Percentiles rank a stretch among this genome's conserved stretches.
Evolutionary conservation across 2,329 filamentous ascomycete genomes (phyloP).

Genomic region (Colletotrichum sp.): DNA sequence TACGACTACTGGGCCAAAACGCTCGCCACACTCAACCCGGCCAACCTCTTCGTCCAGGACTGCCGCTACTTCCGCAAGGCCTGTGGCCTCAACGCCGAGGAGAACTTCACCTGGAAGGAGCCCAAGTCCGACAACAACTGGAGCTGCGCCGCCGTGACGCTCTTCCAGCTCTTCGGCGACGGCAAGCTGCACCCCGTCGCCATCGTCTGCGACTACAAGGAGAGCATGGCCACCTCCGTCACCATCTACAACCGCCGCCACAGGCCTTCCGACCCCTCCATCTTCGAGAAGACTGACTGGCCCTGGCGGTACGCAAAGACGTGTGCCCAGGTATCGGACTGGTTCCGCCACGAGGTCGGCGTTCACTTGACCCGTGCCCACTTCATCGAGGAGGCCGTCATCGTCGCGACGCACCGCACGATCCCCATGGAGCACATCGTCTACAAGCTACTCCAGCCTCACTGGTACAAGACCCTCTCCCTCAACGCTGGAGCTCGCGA

Average conservation of each 20-base stretch:
- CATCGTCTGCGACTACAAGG: slow-evolving; percentile 52
- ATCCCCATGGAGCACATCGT: slow-evolving; percentile 47
- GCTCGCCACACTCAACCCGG: slow-evolving; percentile 30
- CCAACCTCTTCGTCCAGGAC: slow-evolving; percentile 46
- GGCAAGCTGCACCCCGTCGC: slow-evolving; percentile 54
- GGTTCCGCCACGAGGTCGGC: slow-evolving; percentile 50
- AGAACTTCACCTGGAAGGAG: slow-evolving; percentile 32
- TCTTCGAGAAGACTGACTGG: slow-evolving; percentile 48
- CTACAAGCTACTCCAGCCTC: slow-evolving; percentile 46
- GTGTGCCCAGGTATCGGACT: slow-evolving; percentile 52
- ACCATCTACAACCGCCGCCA: slow-evolving; percentile 53
- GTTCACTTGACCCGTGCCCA: slow-evolving; percentile 52
- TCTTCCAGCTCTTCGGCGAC: slow-evolving; percentile 47
- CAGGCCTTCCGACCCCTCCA: slow-evolving; percentile 30
- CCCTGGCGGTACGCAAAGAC: slow-evolving; percentile 59
- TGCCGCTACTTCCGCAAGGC: slow-evolving; percentile 47
- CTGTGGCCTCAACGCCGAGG: slow-evolving; percentile 30
- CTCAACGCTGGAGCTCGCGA: slow-evolving; percentile 52
- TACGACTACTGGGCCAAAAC: slow-evolving; percentile 36
- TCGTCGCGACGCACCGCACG: slow-evolving; percentile 48
- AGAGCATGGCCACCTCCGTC: slow-evolving; percentile 38
- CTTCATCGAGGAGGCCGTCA: slow-evolving; percentile 52
- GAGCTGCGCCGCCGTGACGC: slow-evolving; percentile 42
- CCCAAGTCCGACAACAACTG: slow-evolving; percentile 28
- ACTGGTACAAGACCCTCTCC: slow-evolving; percentile 55